Evolutionary conservation across 1,284 basidiomycete species (phyloP), one percentile per base, ranked within the genome.

Genomic region (Fomitiporia mediterranea): DNA sequence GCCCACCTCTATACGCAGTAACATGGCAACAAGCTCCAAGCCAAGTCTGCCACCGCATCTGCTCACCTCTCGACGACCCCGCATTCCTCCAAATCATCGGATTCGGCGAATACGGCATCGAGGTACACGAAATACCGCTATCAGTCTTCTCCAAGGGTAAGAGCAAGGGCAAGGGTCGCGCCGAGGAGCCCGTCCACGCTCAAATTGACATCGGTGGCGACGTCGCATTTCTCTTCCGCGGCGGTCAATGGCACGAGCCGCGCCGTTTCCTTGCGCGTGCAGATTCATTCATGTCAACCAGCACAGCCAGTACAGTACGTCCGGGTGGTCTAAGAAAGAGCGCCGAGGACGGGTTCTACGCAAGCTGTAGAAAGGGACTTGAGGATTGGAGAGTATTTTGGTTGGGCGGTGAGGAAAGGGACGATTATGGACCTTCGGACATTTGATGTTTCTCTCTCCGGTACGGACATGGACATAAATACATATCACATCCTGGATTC

Each of bases 341-440:
- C 60, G 70, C 68, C 17, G 79, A 83, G 55, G 75, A 83, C 56
- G 88, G 88, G 6, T 68, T 86, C 7, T 91, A 91, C 65, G 87
- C 78, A 0, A 89, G 86, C 85, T 77, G 81, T 68, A 71, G 80
- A 60, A 87, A 83, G 65, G 87, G 82, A 11, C 58, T 74, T 3
- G 79, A 82, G 56, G 88, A 91, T 65, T 91, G 82, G 78, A 72
- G 89, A 25, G 77, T 91, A 13, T 82, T 91, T 64, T 91, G 89
- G 89, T 69, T 90, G 5, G 88, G 88, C 0, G 87, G 86, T 3
- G 66, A 67, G 44, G 69, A 71, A 1, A 68, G 68, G 34, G 69
- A 66, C 30, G 63, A 71, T 38, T 68, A 69, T 51, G 28, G 32
- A 39, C 64, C 61, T 15, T 61, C 53, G 38, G 60, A 60, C 35